These are phyloP conservation scores for Ambrosia artemisiifolia DNA, from an alignment of 129 eudicot species.

Conservation along the genomic window DNA sequence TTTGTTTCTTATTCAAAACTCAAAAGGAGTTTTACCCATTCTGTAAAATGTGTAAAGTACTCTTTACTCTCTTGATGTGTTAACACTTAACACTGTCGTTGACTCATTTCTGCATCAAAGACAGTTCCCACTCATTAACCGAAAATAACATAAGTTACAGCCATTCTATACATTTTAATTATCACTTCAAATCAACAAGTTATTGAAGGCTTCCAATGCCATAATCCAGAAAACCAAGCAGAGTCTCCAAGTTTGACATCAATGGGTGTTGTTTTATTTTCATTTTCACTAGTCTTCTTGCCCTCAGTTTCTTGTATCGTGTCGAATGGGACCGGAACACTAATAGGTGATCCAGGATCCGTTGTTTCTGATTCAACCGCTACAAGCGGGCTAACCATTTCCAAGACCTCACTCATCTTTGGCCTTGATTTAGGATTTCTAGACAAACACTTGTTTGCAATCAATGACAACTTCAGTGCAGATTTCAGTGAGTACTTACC, in stretches of 20 bases:
- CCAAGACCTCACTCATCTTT: conserved; percentile 73
- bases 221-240: conserved; percentile 51
- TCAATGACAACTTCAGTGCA: conserved; percentile 55
- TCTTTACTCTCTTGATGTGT: too few species aligned
- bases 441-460: conserved; percentile 70
- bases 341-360: conserved; percentile 35
- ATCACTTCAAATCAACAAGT: conserved; percentile 39
- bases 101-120: too few species aligned
- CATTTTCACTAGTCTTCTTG: conserved; percentile 3
- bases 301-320: conserved; percentile 3
- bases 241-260: conserved; percentile 39
- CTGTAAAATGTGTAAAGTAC: too few species aligned
- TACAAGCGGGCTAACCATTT: conserved; percentile 48
- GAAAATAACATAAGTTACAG: not conserved
- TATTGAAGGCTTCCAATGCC: conserved; percentile 48
- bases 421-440: conserved; percentile 63
- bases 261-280: conserved; percentile 28
- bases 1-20: too few species aligned
- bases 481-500: conserved; percentile 40
- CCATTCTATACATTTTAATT: conserved; percentile 11
- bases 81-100: too few species aligned
- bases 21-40: too few species aligned
- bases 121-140: too few species aligned
- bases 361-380: conserved; percentile 20
- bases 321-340: conserved; percentile 15